A percentile compares a stretch with the other conserved stretches of the same genome.
Evolutionary conservation across 495 filamentous ascomycete genomes (phyloP).

Genomic region (Sphaerosporella brunnea): DNA sequence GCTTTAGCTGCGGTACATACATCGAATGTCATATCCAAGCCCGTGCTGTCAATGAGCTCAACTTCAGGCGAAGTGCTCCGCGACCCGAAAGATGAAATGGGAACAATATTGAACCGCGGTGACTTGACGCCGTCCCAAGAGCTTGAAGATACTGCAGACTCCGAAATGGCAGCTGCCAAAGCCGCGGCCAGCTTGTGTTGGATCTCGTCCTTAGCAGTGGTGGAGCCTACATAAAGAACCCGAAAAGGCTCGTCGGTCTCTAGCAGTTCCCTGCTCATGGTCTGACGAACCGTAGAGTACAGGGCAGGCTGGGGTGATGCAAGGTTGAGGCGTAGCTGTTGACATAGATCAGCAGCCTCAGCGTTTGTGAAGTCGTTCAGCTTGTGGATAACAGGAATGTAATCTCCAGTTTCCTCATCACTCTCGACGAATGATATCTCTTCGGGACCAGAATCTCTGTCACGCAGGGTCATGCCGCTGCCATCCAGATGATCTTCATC

Average conservation of each 20-base stretch:
- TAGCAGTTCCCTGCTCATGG: slow-evolving; percentile 48
- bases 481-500: slow-evolving; percentile 24
- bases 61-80: slow-evolving; percentile 45
- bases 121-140: slow-evolving; percentile 29
- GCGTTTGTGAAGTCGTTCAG: slow-evolving; percentile 39
- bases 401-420: slow-evolving; percentile 33
- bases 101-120: slow-evolving; percentile 56
- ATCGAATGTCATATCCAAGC: slow-evolving; percentile 54
- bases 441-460: slow-evolving; percentile 9
- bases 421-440: slow-evolving; percentile 46
- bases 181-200: slow-evolving; percentile 59
- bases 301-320: slow-evolving; percentile 25
- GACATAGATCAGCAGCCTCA: slow-evolving; percentile 34
- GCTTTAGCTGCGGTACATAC: slow-evolving; percentile 43
- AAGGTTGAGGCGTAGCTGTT: slow-evolving; percentile 20
- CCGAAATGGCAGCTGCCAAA: slow-evolving; percentile 34
- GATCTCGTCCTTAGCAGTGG: slow-evolving; percentile 46
- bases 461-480: slow-evolving; percentile 20
- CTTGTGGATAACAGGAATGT: slow-evolving; percentile 46
- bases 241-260: slow-evolving; percentile 48
- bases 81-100: slow-evolving; percentile 51
- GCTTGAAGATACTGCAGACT: slow-evolving; percentile 31
- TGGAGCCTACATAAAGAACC: slow-evolving; percentile 49
- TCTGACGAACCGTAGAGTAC: slow-evolving; percentile 48
- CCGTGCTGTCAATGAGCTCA: slow-evolving; percentile 50